These are phyloP conservation scores for Phytophthora sp. DNA, from an alignment of 352 stramenopile genomes.

Conservation along the genomic window DNA sequence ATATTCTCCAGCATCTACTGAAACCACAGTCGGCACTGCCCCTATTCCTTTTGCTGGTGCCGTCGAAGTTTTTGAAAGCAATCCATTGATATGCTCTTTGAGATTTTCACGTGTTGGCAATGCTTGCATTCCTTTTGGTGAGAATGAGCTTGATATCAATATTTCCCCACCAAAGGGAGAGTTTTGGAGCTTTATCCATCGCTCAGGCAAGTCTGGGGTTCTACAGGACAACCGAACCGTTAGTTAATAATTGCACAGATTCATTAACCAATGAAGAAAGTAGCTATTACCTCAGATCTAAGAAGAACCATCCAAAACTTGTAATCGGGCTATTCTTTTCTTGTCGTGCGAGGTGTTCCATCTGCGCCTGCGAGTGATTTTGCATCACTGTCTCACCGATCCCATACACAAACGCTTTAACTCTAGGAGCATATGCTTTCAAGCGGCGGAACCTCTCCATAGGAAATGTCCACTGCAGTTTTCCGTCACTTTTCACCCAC, in stretches of 20 bases:
- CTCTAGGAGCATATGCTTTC: conserved; percentile 65
- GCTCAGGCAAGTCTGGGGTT: conserved; percentile 71
- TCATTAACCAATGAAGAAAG: background rate
- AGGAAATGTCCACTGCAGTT: conserved; percentile 62
- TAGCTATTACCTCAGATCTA: conserved; percentile 71
- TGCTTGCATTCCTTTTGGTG: conserved; percentile 17
- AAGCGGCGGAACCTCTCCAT: conserved; percentile 68
- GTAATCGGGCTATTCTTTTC: conserved; percentile 49
- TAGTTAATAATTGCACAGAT: background rate
- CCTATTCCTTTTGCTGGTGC: background rate
- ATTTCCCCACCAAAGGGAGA: conserved; percentile 75
- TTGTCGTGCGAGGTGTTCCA: conserved; percentile 18
- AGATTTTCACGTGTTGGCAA: no score
- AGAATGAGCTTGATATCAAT: conserved; percentile 54
- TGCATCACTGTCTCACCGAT: conserved; percentile 38
- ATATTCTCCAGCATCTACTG: conserved; percentile 48
- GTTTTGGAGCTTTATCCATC: conserved; percentile 79
- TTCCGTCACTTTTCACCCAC: conserved; percentile 54
- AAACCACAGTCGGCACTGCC: conserved; percentile 9
- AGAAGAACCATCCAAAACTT: conserved; percentile 84
- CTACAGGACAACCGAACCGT: conserved; percentile 23
- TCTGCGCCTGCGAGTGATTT: conserved; percentile 13
- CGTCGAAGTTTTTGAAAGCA: no score
- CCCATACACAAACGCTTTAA: conserved; percentile 80
- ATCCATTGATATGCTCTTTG: no score